Base-by-base conservation (phyloP, 1,284 basidiomycete species). In the Melampsora allii-populina region DNA sequence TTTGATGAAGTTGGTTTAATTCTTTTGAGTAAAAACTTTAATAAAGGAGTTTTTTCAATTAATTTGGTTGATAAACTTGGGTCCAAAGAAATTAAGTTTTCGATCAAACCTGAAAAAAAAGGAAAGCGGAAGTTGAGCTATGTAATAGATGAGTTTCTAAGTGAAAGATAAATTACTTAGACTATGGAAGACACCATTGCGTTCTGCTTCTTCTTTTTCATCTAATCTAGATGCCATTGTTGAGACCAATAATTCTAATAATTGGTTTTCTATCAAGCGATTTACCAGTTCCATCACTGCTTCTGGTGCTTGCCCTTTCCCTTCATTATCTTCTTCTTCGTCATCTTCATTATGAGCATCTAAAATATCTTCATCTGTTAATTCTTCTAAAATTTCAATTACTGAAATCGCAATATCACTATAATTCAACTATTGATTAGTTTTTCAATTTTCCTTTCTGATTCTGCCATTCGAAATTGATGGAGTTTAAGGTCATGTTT, bases 301-400 rank as follows among this genome's bases (percentile, higher is more conserved):
- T 24, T 67, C 72, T 19, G 65, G 36, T 46, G 67, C 56, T 9
- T 58, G n/a, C 29, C 36, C 24, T 10, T n/a, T 29, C 31, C 56
- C 24, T 5, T 75, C 63, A 29, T 29, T 17, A 45, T 39, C 79
- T n/a, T 82, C 86, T 14, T 82, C 84, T 65, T 87, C 86, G n/a
- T 89, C 88, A 1, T 86, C 86, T 17, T 87, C 88, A 9, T 88
- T 88, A 5, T 83, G 86, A 72, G 89, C 90, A 50, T 89, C 88
- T 2, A 91, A 89, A 1, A 92, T 91, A 79, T 98, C 95, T 81
- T 98, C 95, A 79, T 98, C 95, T 0, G 94, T 95, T 75, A 98
- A 85, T 82, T 98, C 96, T 79, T 94, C 91, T 3, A 98, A 85
- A 31, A 94, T 86, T 80, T 94, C 91, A 24, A 96, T 88, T 24